These are phyloP conservation scores for Skeletonema marinoi DNA, from an alignment of 108 stramenopile species.

Conservation along the genomic window DNA sequence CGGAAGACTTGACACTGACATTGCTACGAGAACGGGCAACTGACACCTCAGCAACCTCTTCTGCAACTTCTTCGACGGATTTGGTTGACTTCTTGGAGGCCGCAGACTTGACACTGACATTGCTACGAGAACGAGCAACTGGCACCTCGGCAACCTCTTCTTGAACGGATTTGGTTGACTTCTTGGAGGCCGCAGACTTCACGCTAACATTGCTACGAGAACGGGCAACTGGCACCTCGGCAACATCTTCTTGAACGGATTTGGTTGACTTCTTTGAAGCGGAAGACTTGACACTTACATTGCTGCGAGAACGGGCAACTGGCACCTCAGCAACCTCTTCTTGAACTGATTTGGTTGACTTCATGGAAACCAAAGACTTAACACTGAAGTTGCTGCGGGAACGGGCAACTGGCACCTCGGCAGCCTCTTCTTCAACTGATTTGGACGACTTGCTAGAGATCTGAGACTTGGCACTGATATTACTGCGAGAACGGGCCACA, in stretches of 20 bases:
- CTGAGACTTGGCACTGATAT: not conserved
- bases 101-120: not conserved
- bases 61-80: too few relatives aligned
- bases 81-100: too few relatives aligned
- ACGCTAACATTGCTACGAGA: not conserved
- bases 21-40: not conserved
- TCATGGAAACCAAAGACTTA: not conserved
- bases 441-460: not conserved
- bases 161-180: not conserved
- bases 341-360: not conserved
- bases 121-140: not conserved
- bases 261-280: not conserved
- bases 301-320: not conserved
- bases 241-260: not conserved
- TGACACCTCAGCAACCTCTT: too few relatives aligned
- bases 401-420: not conserved
- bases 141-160: not conserved
- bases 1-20: not conserved
- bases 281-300: not conserved
- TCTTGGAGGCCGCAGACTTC: not conserved
- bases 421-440: not conserved
- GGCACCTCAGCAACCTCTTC: not conserved
- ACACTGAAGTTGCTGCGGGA: not conserved
- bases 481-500: not conserved
- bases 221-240: not conserved